Base-by-base conservation (phyloP, 768 basidiomycete species). In the Calocybe cyanea region DNA sequence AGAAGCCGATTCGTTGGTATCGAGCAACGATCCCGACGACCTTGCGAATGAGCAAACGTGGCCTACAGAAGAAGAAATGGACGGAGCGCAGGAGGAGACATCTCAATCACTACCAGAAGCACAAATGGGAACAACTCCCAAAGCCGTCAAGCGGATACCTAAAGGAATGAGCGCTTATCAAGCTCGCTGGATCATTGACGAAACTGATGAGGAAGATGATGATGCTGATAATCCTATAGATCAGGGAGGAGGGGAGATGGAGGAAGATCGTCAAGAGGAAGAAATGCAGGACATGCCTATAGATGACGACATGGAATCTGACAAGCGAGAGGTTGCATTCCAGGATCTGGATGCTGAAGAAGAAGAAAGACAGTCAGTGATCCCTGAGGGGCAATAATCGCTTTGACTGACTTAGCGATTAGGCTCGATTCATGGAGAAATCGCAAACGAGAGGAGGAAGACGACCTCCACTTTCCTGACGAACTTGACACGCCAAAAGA, bases 121-220 rank as follows among this genome's bases (percentile, higher is more conserved):
- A 0, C 61, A 59, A 20, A 63, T 67, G 2, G 88, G 85, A 0
- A 90, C 88, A 0, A 92, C 89, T 6, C 90, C 90, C 1, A 89
- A 81, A 63, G 61, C 69, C 21, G 80, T 93, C n/a, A 85, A 80
- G 61, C 78, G 81, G 39, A 79, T 96, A 37, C 95, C 94, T 1
- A 95, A 94, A 65, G 94, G 94, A 2, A 96, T 90, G 72, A 95
- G 91, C 65, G 85, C 91, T 57, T 98, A 98, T 61, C 95, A 98
- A 62, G 94, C 95, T 1, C 81, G 94, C 2, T 98, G 95, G 95
- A 92, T 98, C 48, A 66, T 92, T 18, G 93, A 96, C 46, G 88
- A 89, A 43, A 78, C 76, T 3, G 83, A 85, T 10, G 81, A 78
- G 0, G 85, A 81, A 0, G 78, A 73, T 2, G 76, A 69, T 0